phyloP scores from a whole-genome alignment of 2,329 filamentous ascomycete species.

The Xylaria sp. region DNA sequence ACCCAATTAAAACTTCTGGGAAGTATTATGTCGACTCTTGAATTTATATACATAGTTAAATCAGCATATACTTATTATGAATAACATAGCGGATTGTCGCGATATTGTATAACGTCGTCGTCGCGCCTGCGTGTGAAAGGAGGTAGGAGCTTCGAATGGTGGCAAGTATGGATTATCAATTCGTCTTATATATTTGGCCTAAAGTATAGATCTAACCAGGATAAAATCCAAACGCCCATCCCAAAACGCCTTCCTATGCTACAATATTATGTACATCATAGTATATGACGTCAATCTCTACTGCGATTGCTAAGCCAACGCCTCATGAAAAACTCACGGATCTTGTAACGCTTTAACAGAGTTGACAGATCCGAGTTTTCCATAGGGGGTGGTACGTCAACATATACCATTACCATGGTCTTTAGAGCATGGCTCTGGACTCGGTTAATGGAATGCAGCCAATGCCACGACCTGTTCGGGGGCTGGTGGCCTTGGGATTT shows the following conservation, averaged over 20 bases:
- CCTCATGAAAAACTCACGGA: conserved; percentile 83
- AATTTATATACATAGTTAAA: not conserved
- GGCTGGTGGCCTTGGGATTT: conserved; percentile 62
- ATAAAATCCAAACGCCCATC: not conserved
- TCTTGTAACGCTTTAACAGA: conserved; percentile 74
- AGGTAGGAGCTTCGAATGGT: not conserved
- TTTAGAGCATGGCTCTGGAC: conserved; percentile 92
- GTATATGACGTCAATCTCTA: conserved; percentile 44
- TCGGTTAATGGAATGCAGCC: conserved; percentile 88
- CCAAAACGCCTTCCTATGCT: conserved; percentile 21
- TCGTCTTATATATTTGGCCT: not conserved
- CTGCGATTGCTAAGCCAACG: conserved; percentile 88
- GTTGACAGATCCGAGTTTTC: conserved; percentile 66
- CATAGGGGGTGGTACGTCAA: conserved; percentile 82
- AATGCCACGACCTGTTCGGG: conserved; percentile 73
- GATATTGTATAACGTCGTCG: not conserved
- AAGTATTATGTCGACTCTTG: not conserved
- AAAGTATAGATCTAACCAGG: not conserved
- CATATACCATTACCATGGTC: conserved; percentile 87
- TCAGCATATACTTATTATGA: not conserved
- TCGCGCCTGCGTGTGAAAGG: not conserved
- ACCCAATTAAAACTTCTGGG: not conserved
- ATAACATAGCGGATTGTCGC: not conserved
- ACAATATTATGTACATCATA: conserved; percentile 17
- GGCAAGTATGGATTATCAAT: not conserved